Conservation (phyloP, 2,329 filamentous ascomycete genomes). For the Phaeosphaeriaceae sp. region DNA sequence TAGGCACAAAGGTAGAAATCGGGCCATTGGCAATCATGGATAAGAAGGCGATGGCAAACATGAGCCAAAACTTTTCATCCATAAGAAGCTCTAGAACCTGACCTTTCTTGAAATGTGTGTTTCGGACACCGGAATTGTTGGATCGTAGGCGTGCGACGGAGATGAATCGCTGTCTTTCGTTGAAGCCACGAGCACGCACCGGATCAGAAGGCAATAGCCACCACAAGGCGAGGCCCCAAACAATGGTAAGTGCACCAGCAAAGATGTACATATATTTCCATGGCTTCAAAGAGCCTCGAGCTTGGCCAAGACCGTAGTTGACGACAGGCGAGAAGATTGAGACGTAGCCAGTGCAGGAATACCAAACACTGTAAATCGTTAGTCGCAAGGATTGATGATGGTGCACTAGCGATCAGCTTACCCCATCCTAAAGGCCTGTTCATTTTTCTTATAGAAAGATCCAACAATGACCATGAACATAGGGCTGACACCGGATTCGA, state of each 20-base stretch:
- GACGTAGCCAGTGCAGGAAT: conserved; percentile 59
- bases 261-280: conserved; percentile 45
- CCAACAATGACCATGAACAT: conserved; percentile 62
- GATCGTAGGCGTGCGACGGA: conserved; percentile 73
- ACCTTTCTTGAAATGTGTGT: conserved; percentile 68
- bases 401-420: conserved; percentile 11
- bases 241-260: conserved; percentile 33
- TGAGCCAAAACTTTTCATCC: conserved; percentile 63
- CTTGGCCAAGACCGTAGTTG: conserved; percentile 43
- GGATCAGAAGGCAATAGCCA: conserved; percentile 52
- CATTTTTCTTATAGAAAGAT: conserved; percentile 61
- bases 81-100: conserved; percentile 65
- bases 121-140: conserved; percentile 77
- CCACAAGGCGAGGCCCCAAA: conserved; percentile 41
- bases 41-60: conserved; percentile 34
- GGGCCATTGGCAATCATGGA: conserved; percentile 43
- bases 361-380: conserved; percentile 55
- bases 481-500: conserved; percentile 62
- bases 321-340: conserved; percentile 34
- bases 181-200: conserved; percentile 47
- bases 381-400: too few species aligned
- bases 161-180: conserved; percentile 47
- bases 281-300: conserved; percentile 22
- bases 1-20: conserved; percentile 37
- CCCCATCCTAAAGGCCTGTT: conserved; percentile 68